These are phyloP conservation scores for Coprinopsis strossmayeri DNA, from an alignment of 768 basidiomycete species.

Conservation along the genomic window DNA sequence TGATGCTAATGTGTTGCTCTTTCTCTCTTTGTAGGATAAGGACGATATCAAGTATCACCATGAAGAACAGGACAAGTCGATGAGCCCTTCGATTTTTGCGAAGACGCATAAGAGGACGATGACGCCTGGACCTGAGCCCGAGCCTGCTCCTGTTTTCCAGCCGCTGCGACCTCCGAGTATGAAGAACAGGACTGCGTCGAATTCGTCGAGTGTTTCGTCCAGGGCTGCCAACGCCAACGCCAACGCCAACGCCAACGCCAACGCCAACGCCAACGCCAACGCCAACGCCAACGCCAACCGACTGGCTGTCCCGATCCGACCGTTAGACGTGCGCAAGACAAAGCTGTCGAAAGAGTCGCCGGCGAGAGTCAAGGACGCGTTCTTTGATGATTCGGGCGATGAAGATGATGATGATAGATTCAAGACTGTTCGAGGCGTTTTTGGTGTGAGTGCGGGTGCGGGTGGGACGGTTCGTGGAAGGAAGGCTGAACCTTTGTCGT, in stretches of 20 bases:
- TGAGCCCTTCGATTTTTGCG: slow-evolving; percentile 10
- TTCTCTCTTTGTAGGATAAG: no score
- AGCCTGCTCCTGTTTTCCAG: slow-evolving; percentile 53
- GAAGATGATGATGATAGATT: slow-evolving; percentile 6
- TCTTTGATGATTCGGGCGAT: slow-evolving; percentile 3
- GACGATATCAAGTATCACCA: not conserved
- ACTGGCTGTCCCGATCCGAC: not conserved
- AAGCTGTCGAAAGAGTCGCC: slow-evolving; percentile 3
- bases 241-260: not conserved
- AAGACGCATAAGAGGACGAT: slow-evolving; percentile 43
- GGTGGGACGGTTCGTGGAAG: no score
- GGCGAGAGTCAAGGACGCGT: slow-evolving; percentile 4
- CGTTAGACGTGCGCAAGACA: not conserved
- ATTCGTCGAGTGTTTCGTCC: slow-evolving; percentile 3
- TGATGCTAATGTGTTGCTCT: no score
- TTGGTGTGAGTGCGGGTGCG: no score
- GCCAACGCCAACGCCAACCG: not conserved
- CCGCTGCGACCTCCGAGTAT: slow-evolving; percentile 45
- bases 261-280: not conserved
- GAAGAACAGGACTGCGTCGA: slow-evolving; percentile 1
- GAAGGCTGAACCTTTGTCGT: no score
- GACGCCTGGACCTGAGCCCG: slow-evolving; percentile 53
- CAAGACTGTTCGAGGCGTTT: slow-evolving; percentile 2
- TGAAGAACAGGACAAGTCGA: slow-evolving; percentile 4
- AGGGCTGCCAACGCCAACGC: not conserved